Conservation (phyloP, 805 yeast species). For the Candida saitoana region DNA sequence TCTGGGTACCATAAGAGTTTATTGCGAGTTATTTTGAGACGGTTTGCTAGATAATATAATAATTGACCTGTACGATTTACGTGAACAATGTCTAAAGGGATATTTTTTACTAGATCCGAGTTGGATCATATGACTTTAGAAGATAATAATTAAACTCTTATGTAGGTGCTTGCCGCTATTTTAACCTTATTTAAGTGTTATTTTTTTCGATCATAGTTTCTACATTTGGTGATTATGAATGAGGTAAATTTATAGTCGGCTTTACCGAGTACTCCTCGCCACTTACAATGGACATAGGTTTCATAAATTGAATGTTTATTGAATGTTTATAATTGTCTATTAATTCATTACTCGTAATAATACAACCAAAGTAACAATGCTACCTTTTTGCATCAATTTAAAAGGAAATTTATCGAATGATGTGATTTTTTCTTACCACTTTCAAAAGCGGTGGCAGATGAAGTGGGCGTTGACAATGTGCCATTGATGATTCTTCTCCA, state of each 20-base stretch:
- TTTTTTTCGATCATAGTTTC: background rate
- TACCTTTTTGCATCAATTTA: background rate
- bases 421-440: conserved; percentile 5
- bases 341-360: background rate
- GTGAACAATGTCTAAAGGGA: no score
- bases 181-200: background rate
- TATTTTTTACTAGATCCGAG: background rate
- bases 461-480: conserved; percentile 9
- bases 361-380: background rate
- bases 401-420: conserved; percentile 7
- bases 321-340: background rate
- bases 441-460: conserved; percentile 2
- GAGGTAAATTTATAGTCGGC: background rate
- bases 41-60: no score
- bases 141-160: no score
- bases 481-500: conserved; percentile 67
- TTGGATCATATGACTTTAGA: background rate
- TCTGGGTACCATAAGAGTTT: background rate
- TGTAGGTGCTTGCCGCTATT: background rate
- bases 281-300: no score
- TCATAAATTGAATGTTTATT: no score
- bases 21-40: background rate
- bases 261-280: background rate
- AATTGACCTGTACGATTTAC: no score
- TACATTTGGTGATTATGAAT: background rate